Conservation (phyloP, 75 land plant genomes). For the Isoetes taiwanensis region DNA sequence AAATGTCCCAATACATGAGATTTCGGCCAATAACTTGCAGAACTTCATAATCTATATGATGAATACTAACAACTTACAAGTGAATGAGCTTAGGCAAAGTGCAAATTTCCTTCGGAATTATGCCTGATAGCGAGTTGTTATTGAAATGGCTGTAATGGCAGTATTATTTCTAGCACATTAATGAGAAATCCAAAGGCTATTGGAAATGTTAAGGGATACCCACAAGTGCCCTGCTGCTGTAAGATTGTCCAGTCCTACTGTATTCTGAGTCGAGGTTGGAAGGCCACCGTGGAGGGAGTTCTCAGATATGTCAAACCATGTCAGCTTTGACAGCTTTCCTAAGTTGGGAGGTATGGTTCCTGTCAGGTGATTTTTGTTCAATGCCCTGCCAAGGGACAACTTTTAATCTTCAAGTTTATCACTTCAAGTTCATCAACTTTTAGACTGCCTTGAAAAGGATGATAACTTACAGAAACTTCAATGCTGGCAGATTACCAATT, state of each 20-base stretch:
- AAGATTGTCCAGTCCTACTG: slow-evolving; percentile 43
- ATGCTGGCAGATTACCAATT: slow-evolving; percentile 29
- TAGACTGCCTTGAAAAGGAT: no score
- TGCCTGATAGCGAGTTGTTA: slow-evolving; percentile 42
- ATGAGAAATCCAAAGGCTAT: background rate
- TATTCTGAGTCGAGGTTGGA: slow-evolving; percentile 33
- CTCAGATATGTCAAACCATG: slow-evolving; percentile 52
- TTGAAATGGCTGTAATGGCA: slow-evolving; percentile 56
- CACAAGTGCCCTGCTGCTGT: slow-evolving; percentile 47
- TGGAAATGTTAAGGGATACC: slow-evolving; percentile 1
- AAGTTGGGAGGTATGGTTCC: slow-evolving; percentile 50
- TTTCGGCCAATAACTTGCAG: no score
- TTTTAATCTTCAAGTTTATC: no score
- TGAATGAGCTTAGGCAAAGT: slow-evolving; percentile 21
- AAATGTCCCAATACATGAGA: no score
- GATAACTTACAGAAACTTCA: slow-evolving; percentile 53
- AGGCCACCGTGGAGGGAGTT: slow-evolving; percentile 39
- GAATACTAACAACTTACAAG: slow-evolving; percentile 10
- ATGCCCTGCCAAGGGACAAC: background rate
- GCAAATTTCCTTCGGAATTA: slow-evolving; percentile 34
- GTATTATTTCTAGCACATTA: no score
- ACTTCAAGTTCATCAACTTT: no score
- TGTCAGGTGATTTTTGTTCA: slow-evolving; percentile 34
- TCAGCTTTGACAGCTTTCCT: slow-evolving; percentile 37
- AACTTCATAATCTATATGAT: no score